A percentile compares a stretch with the other conserved stretches of the same genome.
phyloP scores from a whole-genome alignment of 805 yeast species.

The Lipomyces spencermartinsiae region DNA sequence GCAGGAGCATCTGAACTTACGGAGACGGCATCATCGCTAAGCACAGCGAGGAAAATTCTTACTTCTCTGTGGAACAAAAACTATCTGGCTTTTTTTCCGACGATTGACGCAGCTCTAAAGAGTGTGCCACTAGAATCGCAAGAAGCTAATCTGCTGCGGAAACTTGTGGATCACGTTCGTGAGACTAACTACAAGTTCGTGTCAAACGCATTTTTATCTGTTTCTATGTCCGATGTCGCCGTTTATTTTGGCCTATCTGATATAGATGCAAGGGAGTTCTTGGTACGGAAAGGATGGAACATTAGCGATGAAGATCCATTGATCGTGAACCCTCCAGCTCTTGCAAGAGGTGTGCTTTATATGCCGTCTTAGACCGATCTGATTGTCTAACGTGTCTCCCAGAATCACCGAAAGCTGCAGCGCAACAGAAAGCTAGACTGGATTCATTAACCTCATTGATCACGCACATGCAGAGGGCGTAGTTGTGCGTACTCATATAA shows the following conservation, averaged over 20 bases:
- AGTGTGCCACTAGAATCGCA: neutral
- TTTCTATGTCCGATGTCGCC: slow-evolving; percentile 1
- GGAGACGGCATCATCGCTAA: neutral
- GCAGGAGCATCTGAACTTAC: neutral
- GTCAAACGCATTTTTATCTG: slow-evolving; percentile 10
- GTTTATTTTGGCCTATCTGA: slow-evolving; percentile 16
- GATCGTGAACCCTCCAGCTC: slow-evolving; percentile 2
- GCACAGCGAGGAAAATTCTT: neutral
- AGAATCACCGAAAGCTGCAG: neutral
- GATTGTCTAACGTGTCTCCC: neutral
- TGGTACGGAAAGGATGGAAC: slow-evolving; percentile 13
- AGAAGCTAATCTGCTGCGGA: neutral
- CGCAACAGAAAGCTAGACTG: neutral
- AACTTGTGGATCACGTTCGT: slow-evolving; percentile 11
- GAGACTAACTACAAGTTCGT: slow-evolving; percentile 15
- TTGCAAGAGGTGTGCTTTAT: neutral
- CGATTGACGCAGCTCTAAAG: neutral
- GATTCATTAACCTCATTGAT: slow-evolving; percentile 7
- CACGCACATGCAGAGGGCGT: slow-evolving; percentile 11
- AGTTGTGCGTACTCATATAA: neutral
- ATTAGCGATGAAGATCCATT: slow-evolving; percentile 1
- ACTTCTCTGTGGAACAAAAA: neutral
- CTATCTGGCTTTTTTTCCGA: neutral
- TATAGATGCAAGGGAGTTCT: neutral
- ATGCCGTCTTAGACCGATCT: neutral